A percentile compares a stretch with the other conserved stretches of the same genome.
Evolutionary conservation across 129 eudicot genomes (phyloP).

Genomic region (Cynara cardunculus): DNA sequence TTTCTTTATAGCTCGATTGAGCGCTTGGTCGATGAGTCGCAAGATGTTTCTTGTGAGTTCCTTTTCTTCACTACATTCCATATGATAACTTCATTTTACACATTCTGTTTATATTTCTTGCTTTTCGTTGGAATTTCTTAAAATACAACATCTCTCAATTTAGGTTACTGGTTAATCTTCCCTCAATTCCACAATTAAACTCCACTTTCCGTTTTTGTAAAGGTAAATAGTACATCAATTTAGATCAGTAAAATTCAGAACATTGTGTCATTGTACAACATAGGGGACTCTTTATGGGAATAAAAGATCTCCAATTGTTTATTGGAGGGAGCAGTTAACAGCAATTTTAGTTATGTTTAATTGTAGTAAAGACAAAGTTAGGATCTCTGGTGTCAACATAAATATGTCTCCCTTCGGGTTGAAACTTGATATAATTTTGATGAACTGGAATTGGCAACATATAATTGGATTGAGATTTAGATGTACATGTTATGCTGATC

Average conservation of each 20-base stretch:
- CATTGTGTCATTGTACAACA: background rate
- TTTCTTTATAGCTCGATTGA: slow-evolving; percentile 65
- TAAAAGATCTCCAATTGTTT: background rate
- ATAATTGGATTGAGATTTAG: background rate
- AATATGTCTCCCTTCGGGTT: background rate
- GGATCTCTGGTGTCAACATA: background rate
- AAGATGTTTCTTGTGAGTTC: slow-evolving; percentile 85
- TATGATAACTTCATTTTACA: background rate
- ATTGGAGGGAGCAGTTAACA: too few species aligned
- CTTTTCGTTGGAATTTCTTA: too few species aligned
- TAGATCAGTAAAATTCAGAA: background rate
- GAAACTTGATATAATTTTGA: background rate
- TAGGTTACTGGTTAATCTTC: background rate
- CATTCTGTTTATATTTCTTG: background rate
- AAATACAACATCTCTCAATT: background rate
- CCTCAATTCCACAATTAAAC: background rate
- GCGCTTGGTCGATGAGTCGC: slow-evolving; percentile 73
- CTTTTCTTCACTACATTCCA: background rate
- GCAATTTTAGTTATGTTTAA: background rate
- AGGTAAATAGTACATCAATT: background rate
- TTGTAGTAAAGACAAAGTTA: background rate
- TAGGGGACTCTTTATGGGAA: background rate
- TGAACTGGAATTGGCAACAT: background rate
- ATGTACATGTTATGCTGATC: too few species aligned
- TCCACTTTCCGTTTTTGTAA: background rate